Evolutionary conservation across 139 green algal genomes (phyloP), one percentile per base, ranked within the genome.

Genomic region (Choricystis sp.): DNA sequence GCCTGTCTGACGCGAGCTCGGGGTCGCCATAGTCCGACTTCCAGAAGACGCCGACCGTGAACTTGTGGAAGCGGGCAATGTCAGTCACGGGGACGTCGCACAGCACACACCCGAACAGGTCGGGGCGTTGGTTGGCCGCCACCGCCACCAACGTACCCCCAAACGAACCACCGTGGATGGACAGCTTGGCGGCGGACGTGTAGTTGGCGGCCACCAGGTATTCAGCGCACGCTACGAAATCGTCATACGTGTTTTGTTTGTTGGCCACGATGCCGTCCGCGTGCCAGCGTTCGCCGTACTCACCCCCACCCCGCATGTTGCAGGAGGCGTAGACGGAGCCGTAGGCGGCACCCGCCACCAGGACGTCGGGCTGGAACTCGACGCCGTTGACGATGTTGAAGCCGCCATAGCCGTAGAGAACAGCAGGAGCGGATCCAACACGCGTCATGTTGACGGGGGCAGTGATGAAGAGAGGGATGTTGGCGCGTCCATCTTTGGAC

Each of bases 391-490:
- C 40, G 63, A 95, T 84, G 75, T 93, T 95, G 82, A 97, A 97
- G 25, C 90, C 90, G 14, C 79, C 90, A 61, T 96, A 97, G 52
- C 85, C 89, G 57, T 95, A 96, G 16, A 97, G 80, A 67, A 96
- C 79, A n/a, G n/a, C n/a, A n/a, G n/a, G n/a, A n/a, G n/a, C n/a
- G n/a, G n/a, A n/a, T n/a, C n/a, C n/a, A n/a, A n/a, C n/a, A n/a
- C n/a, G n/a, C 1, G 83, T 86, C 30, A 85, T 84, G 31, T 79
- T 77, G 27, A 24, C 69, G 55, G 79, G 75, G 69, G 79, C 67
- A 3, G 80, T 81, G 26, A 96, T 73, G 69, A 96, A 96, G 78
- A 94, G 86, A 0, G 88, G 88, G 2, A 96, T 69, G 24, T n/a
- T 24, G 19, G 83, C 90, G 40, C 40, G 40, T 52, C 88, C 89